Conservation (phyloP, 106 monocot genomes). For the Phalaenopsis aphrodite region DNA sequence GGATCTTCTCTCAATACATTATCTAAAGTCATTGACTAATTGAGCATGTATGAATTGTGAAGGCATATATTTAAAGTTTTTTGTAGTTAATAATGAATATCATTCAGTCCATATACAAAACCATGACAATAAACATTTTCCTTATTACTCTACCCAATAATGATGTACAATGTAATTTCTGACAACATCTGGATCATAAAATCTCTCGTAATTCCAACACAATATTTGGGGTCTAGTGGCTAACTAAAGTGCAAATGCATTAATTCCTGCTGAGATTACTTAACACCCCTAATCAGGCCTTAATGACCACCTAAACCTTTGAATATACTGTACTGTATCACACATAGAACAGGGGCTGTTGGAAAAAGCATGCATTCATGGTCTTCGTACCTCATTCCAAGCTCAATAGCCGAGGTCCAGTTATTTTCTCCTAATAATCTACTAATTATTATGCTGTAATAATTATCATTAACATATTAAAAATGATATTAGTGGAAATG, state of each 20-base stretch:
- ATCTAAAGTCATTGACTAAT: too few species aligned
- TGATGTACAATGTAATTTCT: background rate
- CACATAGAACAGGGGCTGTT: background rate
- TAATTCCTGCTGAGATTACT: background rate
- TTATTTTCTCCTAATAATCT: background rate
- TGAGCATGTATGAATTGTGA: too few species aligned
- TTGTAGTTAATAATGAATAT: too few species aligned
- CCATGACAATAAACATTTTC: too few species aligned
- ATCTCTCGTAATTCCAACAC: conserved; percentile 6
- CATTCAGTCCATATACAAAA: too few species aligned
- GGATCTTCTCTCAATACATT: too few species aligned
- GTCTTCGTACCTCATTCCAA: background rate
- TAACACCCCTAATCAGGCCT: background rate
- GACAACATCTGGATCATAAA: conserved; percentile 5
- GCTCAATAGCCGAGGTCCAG: background rate
- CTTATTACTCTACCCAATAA: too few species aligned
- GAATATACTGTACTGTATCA: background rate
- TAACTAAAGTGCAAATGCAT: background rate
- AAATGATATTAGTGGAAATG: background rate
- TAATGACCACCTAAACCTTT: background rate
- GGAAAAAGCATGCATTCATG: background rate
- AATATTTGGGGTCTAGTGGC: background rate
- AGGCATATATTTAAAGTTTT: too few species aligned
- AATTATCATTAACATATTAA: background rate
- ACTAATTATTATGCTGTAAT: background rate